phyloP scores from a whole-genome alignment of 1,139 yeast species.

The Nadsonia starkeyi-henricii region DNA sequence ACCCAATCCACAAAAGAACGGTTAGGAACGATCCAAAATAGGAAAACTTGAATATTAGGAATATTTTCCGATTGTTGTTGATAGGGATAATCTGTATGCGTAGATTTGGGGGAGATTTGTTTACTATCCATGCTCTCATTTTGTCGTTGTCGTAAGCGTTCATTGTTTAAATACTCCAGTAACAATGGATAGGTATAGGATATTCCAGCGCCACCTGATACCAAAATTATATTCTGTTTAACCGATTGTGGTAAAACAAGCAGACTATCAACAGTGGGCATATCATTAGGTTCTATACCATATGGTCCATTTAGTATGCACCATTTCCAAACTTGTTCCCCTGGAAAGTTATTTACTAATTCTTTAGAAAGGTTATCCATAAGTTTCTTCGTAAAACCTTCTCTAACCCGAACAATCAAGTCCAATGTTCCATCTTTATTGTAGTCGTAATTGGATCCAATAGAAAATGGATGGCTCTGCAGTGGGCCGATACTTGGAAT shows the following conservation, averaged over 20 bases:
- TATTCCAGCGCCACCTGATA: constrained; percentile 20
- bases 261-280: constrained; percentile 6
- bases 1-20: constrained; percentile 13
- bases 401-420: constrained; percentile 16
- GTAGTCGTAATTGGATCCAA: constrained; percentile 15
- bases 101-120: neutral
- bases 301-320: constrained; percentile 19
- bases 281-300: constrained; percentile 12
- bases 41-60: constrained; percentile 9
- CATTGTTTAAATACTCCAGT: constrained; percentile 11
- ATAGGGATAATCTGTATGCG: too few species aligned
- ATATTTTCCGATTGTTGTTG: neutral
- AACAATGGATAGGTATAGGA: constrained; percentile 19
- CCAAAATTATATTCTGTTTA: constrained; percentile 11
- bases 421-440: constrained; percentile 11
- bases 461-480: constrained; percentile 15
- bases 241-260: neutral
- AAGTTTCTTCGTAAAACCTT: constrained; percentile 15
- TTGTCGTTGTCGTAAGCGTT: neutral
- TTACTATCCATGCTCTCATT: neutral
- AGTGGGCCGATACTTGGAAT: constrained; percentile 7
- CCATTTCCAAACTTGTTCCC: constrained; percentile 9
- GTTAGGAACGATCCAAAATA: constrained; percentile 18
- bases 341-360: neutral
- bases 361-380: constrained; percentile 1